Conservation (phyloP, 2,329 filamentous ascomycete species). For the Xylariaceae sp. region DNA sequence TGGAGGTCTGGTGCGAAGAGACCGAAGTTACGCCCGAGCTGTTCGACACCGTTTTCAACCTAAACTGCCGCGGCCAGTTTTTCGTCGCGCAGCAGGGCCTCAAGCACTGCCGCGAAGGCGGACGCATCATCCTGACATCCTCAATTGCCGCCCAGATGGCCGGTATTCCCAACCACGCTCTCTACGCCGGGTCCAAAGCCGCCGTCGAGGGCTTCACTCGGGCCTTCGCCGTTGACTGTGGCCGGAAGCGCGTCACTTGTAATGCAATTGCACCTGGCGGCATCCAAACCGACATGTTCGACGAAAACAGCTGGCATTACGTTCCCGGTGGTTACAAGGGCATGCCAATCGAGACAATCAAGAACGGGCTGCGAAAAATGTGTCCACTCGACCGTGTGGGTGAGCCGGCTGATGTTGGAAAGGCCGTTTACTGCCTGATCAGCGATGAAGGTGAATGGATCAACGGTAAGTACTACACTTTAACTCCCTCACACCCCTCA, state of each 20-base stretch:
- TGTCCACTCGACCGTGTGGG: conserved; percentile 59
- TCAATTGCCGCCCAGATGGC: conserved; percentile 64
- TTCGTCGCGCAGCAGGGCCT: conserved; percentile 74
- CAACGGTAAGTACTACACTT: conserved; percentile 46
- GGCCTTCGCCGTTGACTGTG: conserved; percentile 68
- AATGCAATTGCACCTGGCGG: conserved; percentile 70
- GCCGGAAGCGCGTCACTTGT: conserved; percentile 63
- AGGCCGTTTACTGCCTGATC: conserved; percentile 52
- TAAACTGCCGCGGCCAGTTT: conserved; percentile 70
- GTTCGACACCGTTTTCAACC: conserved; percentile 67
- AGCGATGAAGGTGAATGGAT: conserved; percentile 61
- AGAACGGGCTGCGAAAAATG: conserved; percentile 50
- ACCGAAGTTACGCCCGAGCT: conserved; percentile 67
- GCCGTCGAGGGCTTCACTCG: conserved; percentile 70
- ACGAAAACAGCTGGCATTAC: conserved; percentile 64
- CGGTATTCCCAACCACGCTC: conserved; percentile 64
- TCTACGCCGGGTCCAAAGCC: conserved; percentile 70
- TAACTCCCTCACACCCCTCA: background rate
- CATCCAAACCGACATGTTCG: conserved; percentile 75
- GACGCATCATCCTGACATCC: conserved; percentile 68
- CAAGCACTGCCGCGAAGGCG: conserved; percentile 65
- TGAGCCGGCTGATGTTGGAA: conserved; percentile 55
- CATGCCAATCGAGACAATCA: conserved; percentile 50
- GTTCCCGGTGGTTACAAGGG: conserved; percentile 52
- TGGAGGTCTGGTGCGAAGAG: conserved; percentile 67